Base-by-base conservation (phyloP, 345 rosid species). In the Salix caprea region DNA sequence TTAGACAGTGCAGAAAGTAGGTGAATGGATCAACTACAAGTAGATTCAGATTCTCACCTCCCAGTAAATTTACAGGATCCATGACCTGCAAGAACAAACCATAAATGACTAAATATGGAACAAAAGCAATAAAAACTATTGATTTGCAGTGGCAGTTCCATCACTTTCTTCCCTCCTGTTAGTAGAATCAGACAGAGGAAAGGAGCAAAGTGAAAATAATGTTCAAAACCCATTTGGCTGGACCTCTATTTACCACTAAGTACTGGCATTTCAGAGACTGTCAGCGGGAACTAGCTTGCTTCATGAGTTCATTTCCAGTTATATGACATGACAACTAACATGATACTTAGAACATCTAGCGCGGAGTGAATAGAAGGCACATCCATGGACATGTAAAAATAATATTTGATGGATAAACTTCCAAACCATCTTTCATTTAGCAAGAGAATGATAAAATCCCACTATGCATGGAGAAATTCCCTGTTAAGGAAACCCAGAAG, bases 61-160 rank as follows among this genome's bases (percentile, higher is more conserved):
- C 98, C 97, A 0, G 93, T 81, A 79, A 84, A 94, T 37, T 72
- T 73, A 75, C 98, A 94, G 69, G 91, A 80, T 72, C 88, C 89
- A 80, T 87, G 71, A 85, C 98, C 98, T 94, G 88, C 86, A 89
- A 72, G 44, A 62, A n/a, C 10, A 18, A 24, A 56, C 32, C 58
- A 14, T 36, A 39, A 34, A 56, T 37, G 24, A n/a, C 65, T 65
- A 40, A 37, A 76, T 74, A 30, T 80, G 61, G 21, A 64, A 48
- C 13, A 44, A 37, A 39, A 7, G 74, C 36, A 8, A 30, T 26
- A 23, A 32, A 11, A 50, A 9, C 46, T 24, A 62, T 36, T 18
- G 50, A 34, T 12, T 14, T 15, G 42, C 30, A 21, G 30, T 1
- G 23, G 36, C n/a, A 23, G 34, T 23, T 58, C 24, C 64, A 23